Base-by-base conservation (phyloP, 1,139 yeast species). In the Candida sp. region DNA sequence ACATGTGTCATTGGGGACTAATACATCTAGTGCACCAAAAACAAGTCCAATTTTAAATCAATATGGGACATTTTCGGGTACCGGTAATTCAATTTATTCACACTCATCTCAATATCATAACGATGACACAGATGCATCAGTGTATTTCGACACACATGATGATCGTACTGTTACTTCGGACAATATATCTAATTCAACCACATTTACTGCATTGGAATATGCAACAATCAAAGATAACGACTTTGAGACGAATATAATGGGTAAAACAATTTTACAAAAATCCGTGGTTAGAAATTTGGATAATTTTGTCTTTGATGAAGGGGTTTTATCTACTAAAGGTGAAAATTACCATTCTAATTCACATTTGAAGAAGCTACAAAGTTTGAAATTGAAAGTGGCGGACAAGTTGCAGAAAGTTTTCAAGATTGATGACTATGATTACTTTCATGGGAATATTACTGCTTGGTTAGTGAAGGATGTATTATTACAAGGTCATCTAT, bases 401-500 rank as follows among this genome's bases (percentile, higher is more conserved):
- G 63, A 63, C 12, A 67, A 70, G 45, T 55, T 73, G 35, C 66
- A 66, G 45, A 54, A 56, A 34, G 73, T 68, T 2, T 73, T 73
- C 49, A 61, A 63, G 7, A 48, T 84, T 21, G 62, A 64, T 15
- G 75, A 72, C 29, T 73, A 73, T 37, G 90, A 84, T 49, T 60
- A 62, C 23, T 74, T 83, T 48, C 57, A 75, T 35, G 76, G 76
- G n/a, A 82, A 83, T 49, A 86, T 74, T 55, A 77, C 85, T 5
- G 81, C 90, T 30, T 91, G 97, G 96, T 66, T 91, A 35, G 71
- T 89, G 43, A 79, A 83, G 48, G 96, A 88, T 54, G 95, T 91
- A 1, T 66, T 91, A 33, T 65, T 90, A 27, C 97, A 90, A 60
- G 98, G 98, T 2, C 91, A 87, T 53, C 61, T 89, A 12, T 87